phyloP scores from a whole-genome alignment of 352 stramenopile species.

The Pythium dissotocum region DNA sequence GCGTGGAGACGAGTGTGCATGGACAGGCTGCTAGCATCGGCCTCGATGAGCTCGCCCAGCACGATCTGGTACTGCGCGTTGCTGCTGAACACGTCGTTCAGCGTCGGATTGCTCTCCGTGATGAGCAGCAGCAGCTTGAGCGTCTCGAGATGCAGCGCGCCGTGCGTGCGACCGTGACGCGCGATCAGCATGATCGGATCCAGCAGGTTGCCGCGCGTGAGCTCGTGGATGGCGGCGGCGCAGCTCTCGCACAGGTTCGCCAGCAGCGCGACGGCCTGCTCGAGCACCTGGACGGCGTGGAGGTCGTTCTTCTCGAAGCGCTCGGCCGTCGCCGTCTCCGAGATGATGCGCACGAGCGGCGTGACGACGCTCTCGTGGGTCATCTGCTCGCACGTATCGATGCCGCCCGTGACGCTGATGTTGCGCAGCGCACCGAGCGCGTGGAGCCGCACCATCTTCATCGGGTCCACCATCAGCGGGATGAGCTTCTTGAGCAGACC shows the following conservation, averaged over 20 bases:
- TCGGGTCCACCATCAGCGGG: slow-evolving; percentile 78
- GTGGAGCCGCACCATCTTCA: slow-evolving; percentile 85
- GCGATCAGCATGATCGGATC: slow-evolving; percentile 76
- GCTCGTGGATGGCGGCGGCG: slow-evolving; percentile 75
- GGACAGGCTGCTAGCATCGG: slow-evolving; percentile 39
- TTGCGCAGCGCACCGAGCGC: slow-evolving; percentile 83
- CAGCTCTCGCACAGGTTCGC: slow-evolving; percentile 85
- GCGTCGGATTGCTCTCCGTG: slow-evolving; percentile 77
- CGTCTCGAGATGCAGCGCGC: slow-evolving; percentile 70
- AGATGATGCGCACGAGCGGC: slow-evolving; percentile 72
- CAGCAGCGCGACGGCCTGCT: slow-evolving; percentile 80
- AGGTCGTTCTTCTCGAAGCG: slow-evolving; percentile 60
- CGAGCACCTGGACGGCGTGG: slow-evolving; percentile 71
- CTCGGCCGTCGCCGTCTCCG: slow-evolving; percentile 52
- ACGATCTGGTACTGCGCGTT: slow-evolving; percentile 66
- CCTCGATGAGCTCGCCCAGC: slow-evolving; percentile 67
- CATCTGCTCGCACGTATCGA: slow-evolving; percentile 84
- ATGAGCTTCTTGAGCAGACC: slow-evolving; percentile 84
- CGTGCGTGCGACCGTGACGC: slow-evolving; percentile 48
- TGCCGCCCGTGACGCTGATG: slow-evolving; percentile 84
- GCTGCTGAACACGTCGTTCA: slow-evolving; percentile 66
- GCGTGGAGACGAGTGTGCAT: slow-evolving; percentile 56
- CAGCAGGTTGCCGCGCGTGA: slow-evolving; percentile 74
- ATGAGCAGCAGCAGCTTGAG: slow-evolving; percentile 81
- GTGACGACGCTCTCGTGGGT: slow-evolving; percentile 75